Evolutionary conservation across 2,329 filamentous ascomycete species (phyloP).

Genomic region (Cladosporium sp.): DNA sequence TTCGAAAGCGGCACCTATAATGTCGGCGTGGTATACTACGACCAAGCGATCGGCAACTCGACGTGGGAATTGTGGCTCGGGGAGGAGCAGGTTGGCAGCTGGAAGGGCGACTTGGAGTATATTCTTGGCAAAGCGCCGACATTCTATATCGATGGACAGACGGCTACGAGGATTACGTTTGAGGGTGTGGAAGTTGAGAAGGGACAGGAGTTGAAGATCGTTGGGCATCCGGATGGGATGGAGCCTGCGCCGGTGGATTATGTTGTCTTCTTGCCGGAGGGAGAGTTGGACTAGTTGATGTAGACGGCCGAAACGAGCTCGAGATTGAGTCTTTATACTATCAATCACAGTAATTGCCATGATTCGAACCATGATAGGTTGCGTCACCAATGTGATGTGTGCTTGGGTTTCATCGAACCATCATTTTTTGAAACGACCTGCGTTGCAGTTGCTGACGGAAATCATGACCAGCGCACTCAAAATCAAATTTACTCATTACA

Average conservation of each 20-base stretch:
- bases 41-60: constrained; percentile 56
- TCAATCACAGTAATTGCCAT: no score
- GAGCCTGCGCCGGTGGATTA: constrained; percentile 67
- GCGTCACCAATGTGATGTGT: no score
- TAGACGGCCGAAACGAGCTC: no score
- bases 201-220: constrained; percentile 53
- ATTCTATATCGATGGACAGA: constrained; percentile 60
- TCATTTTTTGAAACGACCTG: no score
- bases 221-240: constrained; percentile 54
- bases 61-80: constrained; percentile 54
- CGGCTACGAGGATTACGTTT: constrained; percentile 61
- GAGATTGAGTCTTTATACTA: no score
- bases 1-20: constrained; percentile 56
- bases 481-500: no score
- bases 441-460: no score
- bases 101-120: constrained; percentile 49
- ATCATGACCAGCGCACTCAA: no score
- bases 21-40: constrained; percentile 63
- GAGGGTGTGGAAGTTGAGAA: constrained; percentile 44
- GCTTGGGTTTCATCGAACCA: no score
- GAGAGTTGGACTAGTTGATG: constrained; percentile 33
- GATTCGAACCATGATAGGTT: no score
- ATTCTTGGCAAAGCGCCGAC: constrained; percentile 50
- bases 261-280: constrained; percentile 56
- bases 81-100: constrained; percentile 50